phyloP scores from a whole-genome alignment of 1,284 basidiomycete species.

The Trichosporon ovoides region DNA sequence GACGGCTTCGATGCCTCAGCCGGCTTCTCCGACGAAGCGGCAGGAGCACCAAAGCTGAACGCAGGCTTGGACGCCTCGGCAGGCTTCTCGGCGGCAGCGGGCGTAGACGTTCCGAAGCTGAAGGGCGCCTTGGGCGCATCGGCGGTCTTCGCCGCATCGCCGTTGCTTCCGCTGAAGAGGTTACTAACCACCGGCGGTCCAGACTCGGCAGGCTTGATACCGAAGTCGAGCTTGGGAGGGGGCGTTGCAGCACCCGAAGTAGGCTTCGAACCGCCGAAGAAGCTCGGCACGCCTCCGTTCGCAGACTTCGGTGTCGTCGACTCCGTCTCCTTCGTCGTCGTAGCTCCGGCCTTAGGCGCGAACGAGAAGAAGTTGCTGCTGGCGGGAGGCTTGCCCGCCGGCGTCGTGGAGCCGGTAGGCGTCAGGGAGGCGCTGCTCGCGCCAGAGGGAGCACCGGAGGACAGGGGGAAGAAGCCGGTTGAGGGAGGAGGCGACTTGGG shows the following conservation, averaged over 20 bases:
- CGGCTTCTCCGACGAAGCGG: constrained; percentile 8
- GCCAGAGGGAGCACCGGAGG: constrained; percentile 7
- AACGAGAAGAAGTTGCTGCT: constrained; percentile 30
- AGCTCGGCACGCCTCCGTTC: constrained; percentile 15
- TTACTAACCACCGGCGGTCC: constrained; percentile 3
- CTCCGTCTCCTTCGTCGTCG: constrained; percentile 7
- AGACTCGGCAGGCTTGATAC: constrained; percentile 18
- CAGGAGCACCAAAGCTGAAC: constrained; percentile 29
- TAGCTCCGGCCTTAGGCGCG: constrained; percentile 16
- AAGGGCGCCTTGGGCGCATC: constrained; percentile 15
- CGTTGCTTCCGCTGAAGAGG: neutral
- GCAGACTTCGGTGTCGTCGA: constrained; percentile 14
- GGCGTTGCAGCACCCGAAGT: constrained; percentile 11
- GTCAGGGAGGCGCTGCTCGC: constrained; percentile 23
- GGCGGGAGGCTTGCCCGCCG: constrained; percentile 23
- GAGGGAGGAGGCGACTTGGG: constrained; percentile 9
- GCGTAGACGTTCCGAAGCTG: too few species aligned
- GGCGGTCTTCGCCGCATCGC: neutral
- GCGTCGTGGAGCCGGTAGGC: constrained; percentile 24
- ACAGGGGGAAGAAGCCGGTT: constrained; percentile 24
- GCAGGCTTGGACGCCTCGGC: constrained; percentile 16
- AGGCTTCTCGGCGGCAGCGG: neutral
- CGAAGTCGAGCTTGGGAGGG: constrained; percentile 32
- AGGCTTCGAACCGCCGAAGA: constrained; percentile 11
- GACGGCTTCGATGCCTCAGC: constrained; percentile 11